Evolutionary conservation across 495 filamentous ascomycete genomes (phyloP), one percentile per base, ranked within the genome.

Genomic region (Endocarpon pusillum): DNA sequence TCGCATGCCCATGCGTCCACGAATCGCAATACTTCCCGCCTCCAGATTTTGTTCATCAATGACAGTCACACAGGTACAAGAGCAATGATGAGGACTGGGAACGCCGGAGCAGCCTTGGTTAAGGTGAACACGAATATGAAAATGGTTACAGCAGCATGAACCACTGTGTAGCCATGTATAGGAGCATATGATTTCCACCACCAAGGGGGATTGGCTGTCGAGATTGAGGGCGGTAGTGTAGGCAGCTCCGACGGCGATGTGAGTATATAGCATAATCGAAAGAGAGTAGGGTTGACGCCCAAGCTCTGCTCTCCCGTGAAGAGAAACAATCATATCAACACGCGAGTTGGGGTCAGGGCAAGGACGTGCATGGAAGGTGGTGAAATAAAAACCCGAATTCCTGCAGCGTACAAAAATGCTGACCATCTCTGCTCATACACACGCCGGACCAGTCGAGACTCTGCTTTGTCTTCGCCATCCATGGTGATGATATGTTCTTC

Each of bases 281-380:
- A 70, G 6, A 81, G 49, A 22, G 80, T 75, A 1, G 74, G 74
- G 42, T 59, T 67, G 10, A 75, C 67, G 9, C 63, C 64, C n/a
- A 79, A 52, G 27, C 69, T 73, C 41, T 81, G 76, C 41, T 79
- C 72, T 7, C 73, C 75, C 75, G 80, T 79, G 50, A 78, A 81
- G 34, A 81, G 52, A 46, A 80, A 80, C 9, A 80, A 51, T 1
- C 74, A 75, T 0, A 74, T 75, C 1, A 80, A 57, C 4, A 80
- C 75, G 24, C 69, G 73, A 1, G 73, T 80, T 0, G 73, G 75
- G 0, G 75, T 78, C 37, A 80, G 54, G 1, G 75, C 75, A 11
- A 80, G 58, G 3, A 79, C 67, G 39, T 68, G 69, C 66, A 78
- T 76, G 26, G 80, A 63, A 6, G 75, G 75, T 6, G 76, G 75